Conservation (phyloP, 2,329 filamentous ascomycete genomes). For the Aspergillus versicolor region DNA sequence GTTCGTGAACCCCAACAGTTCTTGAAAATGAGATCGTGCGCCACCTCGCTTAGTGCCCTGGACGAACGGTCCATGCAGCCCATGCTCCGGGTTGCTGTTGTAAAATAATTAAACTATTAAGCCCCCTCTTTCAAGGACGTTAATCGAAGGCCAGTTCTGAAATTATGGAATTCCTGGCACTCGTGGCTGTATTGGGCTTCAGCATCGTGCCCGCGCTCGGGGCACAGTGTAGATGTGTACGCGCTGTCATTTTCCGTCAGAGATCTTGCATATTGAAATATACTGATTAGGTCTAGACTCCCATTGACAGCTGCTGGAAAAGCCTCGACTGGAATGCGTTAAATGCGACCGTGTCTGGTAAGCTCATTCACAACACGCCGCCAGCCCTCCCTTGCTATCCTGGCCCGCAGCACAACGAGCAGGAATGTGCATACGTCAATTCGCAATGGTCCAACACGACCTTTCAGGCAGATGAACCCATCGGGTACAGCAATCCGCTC, state of each 20-base stretch:
- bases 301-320: conserved; percentile 35
- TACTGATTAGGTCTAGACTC: conserved; percentile 14
- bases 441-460: conserved; percentile 25
- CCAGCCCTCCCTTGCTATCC: conserved; percentile 37
- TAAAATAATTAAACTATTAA: too few relatives aligned
- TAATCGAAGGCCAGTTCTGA: neutral
- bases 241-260: neutral
- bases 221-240: conserved; percentile 11
- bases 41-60: too few relatives aligned
- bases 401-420: conserved; percentile 23
- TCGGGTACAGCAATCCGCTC: conserved; percentile 29
- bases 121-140: too few relatives aligned
- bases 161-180: neutral
- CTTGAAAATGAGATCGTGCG: too few relatives aligned
- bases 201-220: neutral
- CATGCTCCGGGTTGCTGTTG: too few relatives aligned
- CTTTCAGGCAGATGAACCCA: conserved; percentile 27
- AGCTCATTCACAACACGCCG: conserved; percentile 33
- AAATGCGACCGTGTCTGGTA: conserved; percentile 33
- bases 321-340: conserved; percentile 29
- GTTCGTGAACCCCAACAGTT: too few relatives aligned
- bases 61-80: too few relatives aligned
- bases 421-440: conserved; percentile 24
- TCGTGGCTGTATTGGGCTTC: neutral
- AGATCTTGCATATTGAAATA: too few relatives aligned